Evolutionary conservation across 2,329 filamentous ascomycete genomes (phyloP).

Genomic region (Blastomyces percursus): DNA sequence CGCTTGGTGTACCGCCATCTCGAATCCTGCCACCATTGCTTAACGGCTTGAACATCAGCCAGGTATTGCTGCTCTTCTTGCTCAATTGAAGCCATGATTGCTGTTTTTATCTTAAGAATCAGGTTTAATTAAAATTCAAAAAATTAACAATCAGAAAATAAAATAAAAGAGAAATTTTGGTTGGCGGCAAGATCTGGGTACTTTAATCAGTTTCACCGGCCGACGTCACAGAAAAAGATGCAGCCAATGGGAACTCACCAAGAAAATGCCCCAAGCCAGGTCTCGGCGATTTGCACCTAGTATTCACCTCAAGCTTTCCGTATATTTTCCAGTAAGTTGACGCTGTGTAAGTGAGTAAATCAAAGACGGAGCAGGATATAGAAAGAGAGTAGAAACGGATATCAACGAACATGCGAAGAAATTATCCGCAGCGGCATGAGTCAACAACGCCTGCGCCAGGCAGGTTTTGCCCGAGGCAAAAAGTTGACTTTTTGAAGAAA

Average conservation of each 20-base stretch:
- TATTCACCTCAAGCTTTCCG: neutral
- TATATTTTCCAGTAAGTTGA: neutral
- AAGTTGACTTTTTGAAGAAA: neutral
- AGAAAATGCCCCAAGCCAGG: neutral
- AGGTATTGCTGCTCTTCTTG: slow-evolving; percentile 65
- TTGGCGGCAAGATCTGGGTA: slow-evolving; percentile 7
- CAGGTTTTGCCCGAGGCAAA: slow-evolving; percentile 8
- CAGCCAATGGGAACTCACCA: slow-evolving; percentile 1
- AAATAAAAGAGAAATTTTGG: slow-evolving; percentile 17
- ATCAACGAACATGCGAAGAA: neutral
- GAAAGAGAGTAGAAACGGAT: neutral
- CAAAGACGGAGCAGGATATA: neutral
- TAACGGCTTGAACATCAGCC: slow-evolving; percentile 74
- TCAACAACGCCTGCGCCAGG: slow-evolving; percentile 1
- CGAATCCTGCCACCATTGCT: slow-evolving; percentile 87
- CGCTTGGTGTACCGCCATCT: slow-evolving; percentile 90
- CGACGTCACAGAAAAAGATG: slow-evolving; percentile 6
- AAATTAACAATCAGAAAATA: slow-evolving; percentile 12
- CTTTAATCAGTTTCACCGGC: slow-evolving; percentile 17
- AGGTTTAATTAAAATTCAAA: slow-evolving; percentile 9
- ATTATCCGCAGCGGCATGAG: neutral
- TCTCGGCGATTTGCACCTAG: neutral
- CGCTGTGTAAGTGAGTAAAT: neutral
- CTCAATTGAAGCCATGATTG: slow-evolving; percentile 35
- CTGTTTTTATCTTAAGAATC: slow-evolving; percentile 8